Evolutionary conservation across 768 basidiomycete species (phyloP), one percentile per base, ranked within the genome.

Genomic region (Suillus lakei): DNA sequence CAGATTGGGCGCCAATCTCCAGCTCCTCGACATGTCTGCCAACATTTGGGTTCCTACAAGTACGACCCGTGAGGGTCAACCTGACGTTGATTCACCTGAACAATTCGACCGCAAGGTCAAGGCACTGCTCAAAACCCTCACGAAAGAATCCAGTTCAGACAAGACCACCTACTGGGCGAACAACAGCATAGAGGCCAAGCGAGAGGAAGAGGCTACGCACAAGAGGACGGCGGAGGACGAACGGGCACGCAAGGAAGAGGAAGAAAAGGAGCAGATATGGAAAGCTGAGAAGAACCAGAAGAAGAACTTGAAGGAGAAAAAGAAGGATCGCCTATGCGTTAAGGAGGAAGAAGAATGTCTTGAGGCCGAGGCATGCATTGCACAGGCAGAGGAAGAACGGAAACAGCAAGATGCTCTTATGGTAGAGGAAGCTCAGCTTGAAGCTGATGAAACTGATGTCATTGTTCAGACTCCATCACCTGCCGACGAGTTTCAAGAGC

Each of bases 141-240:
- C 95, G 21, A 91, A n/a, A n/a, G n/a, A 96, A 70, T 90, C 93
- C 10, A 98, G 98, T 74, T 96, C 96, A 3, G 88, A 93, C 74
- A 95, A 99, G 77, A 97, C 98, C 76, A 91, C 98, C 68, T 78
- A 85, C 13, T 98, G 95, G 94, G 96, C 95, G 36, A 97, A 98
- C 85, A 93, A 88, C 81, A 93, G 91, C 7, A 39, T 15, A 13
- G 38, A 39, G 15, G 5, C 38, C 13, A 39, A 39, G 13, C 38
- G 38, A 39, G 38, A 79, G 72, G 75, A 71, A 63, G 75, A 78
- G 41, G 73, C 74, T 53, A 76, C 78, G 60, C 79, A 83, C 54
- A 70, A 75, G 68, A 76, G 71, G 66, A 74, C 18, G 69, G 64
- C 78, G 71, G 73, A 70, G 62, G 76, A 74, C 48, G 81, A 80